Evolutionary conservation across 768 basidiomycete genomes (phyloP), one percentile per base, ranked within the genome.

Genomic region (Boletus sp.): DNA sequence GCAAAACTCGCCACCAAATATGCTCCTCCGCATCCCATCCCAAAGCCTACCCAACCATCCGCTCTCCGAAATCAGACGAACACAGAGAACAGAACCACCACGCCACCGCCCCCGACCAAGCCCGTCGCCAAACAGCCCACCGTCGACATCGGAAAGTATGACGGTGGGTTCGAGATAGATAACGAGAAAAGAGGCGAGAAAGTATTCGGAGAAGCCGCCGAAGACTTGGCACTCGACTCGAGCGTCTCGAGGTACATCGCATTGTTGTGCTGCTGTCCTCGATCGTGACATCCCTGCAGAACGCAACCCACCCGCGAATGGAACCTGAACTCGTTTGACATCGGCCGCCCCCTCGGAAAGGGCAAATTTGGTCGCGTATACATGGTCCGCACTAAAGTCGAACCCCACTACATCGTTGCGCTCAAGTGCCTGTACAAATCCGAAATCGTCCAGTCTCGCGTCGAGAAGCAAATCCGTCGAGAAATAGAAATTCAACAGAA

Each of bases 401-500:
- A 87, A 57, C 93, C 94, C 1, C 84, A 87, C 57, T 98, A 91
- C 78, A 96, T 98, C 69, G 85, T 98, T 66, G 96, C 96, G 24
- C 85, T 98, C 74, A 98, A 98, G 75, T 94, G 92, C 60, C 80
- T 98, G 54, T 95, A 95, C 81, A 99, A 98, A 77, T 89, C 90
- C 52, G 97, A 99, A 75, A 90, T 99, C 67, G 85, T 98, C 46
- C 81, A 90, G 64, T 86, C 86, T 59, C 85, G 86, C 63, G 94
- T 98, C 47, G 96, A 98, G 78, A 98, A 96, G 70, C 97, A 99
- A 72, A 91, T 95, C 58, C 84, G 97, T 37, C 84, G 97, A 52
- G 97, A 99, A 73, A 98, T 99, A 65, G 97, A 98, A 71, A 98
- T 99, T 56, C 96, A 98, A 65, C 90, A 92, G 68, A 95, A 98